phyloP scores from a whole-genome alignment of 2,329 filamentous ascomycete species.

The Colletotrichum sp. region DNA sequence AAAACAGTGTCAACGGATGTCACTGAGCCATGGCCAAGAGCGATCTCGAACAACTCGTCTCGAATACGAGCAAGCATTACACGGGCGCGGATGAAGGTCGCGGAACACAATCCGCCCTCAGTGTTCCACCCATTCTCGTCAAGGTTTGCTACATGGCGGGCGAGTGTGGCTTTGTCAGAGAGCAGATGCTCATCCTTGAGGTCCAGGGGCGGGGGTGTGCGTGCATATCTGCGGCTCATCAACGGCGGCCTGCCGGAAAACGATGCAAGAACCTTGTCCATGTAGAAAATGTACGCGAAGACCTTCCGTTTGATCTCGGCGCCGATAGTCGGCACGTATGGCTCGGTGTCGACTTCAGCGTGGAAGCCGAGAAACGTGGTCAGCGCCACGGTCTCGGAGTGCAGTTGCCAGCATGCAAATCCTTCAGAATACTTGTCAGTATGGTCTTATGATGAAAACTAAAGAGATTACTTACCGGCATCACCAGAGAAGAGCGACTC shows the following conservation, averaged over 20 bases:
- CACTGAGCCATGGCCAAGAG: conserved; percentile 24
- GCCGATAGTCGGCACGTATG: conserved; percentile 29
- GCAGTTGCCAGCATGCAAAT: conserved; percentile 23
- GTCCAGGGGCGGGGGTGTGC: conserved; percentile 44
- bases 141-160: conserved; percentile 29
- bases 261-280: conserved; percentile 42
- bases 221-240: conserved; percentile 37
- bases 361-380: conserved; percentile 30
- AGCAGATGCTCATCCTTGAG: conserved; percentile 40
- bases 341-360: conserved; percentile 7
- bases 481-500: conserved; percentile 40
- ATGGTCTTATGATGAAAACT: fast-evolving
- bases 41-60: conserved; percentile 34
- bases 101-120: conserved; percentile 30
- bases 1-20: conserved; percentile 46
- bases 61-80: conserved; percentile 26
- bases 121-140: conserved; percentile 44
- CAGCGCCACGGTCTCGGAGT: conserved; percentile 34
- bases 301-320: conserved; percentile 32
- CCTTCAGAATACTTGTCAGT: background rate
- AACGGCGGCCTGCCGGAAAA: conserved; percentile 48
- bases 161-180: conserved; percentile 29
- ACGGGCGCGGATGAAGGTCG: conserved; percentile 33
- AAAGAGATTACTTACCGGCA: conserved; percentile 29
- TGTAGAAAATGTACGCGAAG: conserved; percentile 34